Conservation (phyloP, 169 alveolate genomes). For the Neospora caninum region DNA sequence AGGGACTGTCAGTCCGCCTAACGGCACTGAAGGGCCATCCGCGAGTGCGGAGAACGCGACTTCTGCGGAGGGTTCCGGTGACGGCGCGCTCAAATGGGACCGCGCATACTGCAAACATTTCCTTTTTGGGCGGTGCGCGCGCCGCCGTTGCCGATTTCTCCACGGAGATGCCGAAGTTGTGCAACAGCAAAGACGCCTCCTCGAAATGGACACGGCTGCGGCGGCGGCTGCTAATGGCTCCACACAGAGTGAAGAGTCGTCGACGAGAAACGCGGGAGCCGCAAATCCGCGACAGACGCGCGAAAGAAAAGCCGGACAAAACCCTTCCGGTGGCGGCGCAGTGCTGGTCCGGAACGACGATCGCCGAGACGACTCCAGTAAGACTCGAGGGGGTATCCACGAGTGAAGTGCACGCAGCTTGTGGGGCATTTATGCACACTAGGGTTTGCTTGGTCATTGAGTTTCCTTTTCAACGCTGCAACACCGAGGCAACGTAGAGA, state of each 20-base stretch:
- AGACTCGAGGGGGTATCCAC: not conserved
- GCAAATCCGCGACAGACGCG: not conserved
- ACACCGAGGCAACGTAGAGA: no score
- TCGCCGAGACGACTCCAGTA: not conserved
- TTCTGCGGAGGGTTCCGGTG: not conserved
- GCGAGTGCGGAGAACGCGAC: not conserved
- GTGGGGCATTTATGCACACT: no score
- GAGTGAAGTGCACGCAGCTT: no score
- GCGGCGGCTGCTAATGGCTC: slow-evolving; percentile 9
- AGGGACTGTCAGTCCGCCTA: not conserved
- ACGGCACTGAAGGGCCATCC: not conserved
- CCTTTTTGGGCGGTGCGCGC: slow-evolving; percentile 64
- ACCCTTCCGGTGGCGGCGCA: not conserved
- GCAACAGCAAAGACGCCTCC: slow-evolving; percentile 34
- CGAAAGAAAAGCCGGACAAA: not conserved
- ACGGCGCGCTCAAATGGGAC: slow-evolving; percentile 37
- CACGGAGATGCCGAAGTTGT: slow-evolving; percentile 49
- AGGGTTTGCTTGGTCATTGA: no score
- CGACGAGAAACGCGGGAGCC: not conserved
- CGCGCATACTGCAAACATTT: slow-evolving; percentile 58
- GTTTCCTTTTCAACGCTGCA: no score
- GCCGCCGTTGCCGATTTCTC: slow-evolving; percentile 59
- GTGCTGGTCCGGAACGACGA: not conserved
- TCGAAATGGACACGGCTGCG: slow-evolving; percentile 48
- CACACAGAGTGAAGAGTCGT: not conserved